phyloP scores from a whole-genome alignment of 73 alveolate genomes.

The Paramecium pentaurelia region DNA sequence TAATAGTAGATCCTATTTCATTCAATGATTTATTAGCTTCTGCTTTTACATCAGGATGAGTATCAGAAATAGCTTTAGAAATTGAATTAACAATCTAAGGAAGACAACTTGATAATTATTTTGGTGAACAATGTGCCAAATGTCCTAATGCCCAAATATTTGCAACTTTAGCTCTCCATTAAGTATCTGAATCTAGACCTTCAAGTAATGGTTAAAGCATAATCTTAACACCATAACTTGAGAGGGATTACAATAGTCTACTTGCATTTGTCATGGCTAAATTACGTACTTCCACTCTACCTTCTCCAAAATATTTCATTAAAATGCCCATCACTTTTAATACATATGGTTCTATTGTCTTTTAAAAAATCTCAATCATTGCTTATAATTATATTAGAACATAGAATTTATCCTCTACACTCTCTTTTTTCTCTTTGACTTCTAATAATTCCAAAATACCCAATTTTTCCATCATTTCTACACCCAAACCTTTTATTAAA shows the following conservation, averaged over 20 bases:
- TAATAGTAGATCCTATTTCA: slow-evolving; percentile 77
- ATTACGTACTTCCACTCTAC: slow-evolving; percentile 67
- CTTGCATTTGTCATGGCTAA: slow-evolving; percentile 68
- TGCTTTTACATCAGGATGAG: slow-evolving; percentile 84
- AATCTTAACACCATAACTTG: slow-evolving; percentile 75
- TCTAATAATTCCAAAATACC: slow-evolving; percentile 56
- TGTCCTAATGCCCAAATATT: slow-evolving; percentile 81
- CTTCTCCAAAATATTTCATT: slow-evolving; percentile 71
- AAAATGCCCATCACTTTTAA: slow-evolving; percentile 63
- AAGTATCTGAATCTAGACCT: slow-evolving; percentile 70
- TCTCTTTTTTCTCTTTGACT: slow-evolving; percentile 58
- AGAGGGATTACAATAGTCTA: slow-evolving; percentile 64
- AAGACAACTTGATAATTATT: slow-evolving; percentile 65
- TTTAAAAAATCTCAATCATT: slow-evolving; percentile 66
- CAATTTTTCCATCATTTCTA: slow-evolving; percentile 40
- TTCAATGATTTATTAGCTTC: slow-evolving; percentile 75
- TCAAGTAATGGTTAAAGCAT: slow-evolving; percentile 69
- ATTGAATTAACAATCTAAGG: slow-evolving; percentile 75
- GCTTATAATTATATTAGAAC: slow-evolving; percentile 66
- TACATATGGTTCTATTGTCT: slow-evolving; percentile 68
- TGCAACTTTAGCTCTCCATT: slow-evolving; percentile 83
- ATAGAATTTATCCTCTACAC: slow-evolving; percentile 58
- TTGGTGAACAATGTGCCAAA: slow-evolving; percentile 86
- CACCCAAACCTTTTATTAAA: slow-evolving; percentile 73
- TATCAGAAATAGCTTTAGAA: slow-evolving; percentile 75